phyloP scores from a whole-genome alignment of 306 rosid species.

The Citrullus colocynthis region DNA sequence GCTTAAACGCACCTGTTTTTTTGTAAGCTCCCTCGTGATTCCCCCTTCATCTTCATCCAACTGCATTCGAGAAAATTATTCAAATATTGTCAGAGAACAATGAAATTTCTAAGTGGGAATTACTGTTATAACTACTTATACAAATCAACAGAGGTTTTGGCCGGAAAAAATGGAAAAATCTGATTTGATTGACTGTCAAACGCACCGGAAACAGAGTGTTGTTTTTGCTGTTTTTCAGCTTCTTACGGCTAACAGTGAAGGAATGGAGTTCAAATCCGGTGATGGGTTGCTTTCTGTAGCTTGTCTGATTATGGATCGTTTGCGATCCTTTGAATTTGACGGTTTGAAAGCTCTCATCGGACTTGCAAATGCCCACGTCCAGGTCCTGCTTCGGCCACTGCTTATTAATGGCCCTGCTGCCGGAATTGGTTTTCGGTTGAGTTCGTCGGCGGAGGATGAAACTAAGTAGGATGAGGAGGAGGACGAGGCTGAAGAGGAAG shows the following conservation, averaged over 20 bases:
- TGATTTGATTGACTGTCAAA: not conserved
- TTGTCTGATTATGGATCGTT: constrained; percentile 20
- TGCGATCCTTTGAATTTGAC: constrained; percentile 27
- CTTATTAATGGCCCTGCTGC: not conserved
- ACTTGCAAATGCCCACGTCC: constrained; percentile 94
- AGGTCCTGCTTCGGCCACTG: constrained; percentile 16
- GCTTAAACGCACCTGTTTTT: not conserved
- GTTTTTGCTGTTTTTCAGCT: not conserved
- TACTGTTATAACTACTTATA: not conserved
- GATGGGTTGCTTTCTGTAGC: constrained; percentile 1
- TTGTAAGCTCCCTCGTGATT: not conserved
- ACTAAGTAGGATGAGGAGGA: constrained; percentile 64
- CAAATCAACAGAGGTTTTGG: not conserved
- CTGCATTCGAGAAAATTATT: not conserved
- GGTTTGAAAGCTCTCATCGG: constrained; percentile 83
- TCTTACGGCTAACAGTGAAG: constrained; percentile 7
- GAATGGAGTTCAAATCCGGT: constrained; percentile 6
- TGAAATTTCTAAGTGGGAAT: not conserved
- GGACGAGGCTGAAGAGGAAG: constrained; percentile 58
- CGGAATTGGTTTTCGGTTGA: constrained; percentile 24
- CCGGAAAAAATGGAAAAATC: not conserved
- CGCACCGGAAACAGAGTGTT: not conserved
- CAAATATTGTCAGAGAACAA: not conserved
- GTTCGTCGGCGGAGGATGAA: constrained; percentile 42
- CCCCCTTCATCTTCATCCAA: not conserved